Evolutionary conservation across 768 basidiomycete genomes (phyloP), one percentile per base, ranked within the genome.

Genomic region (Lentinula detonsa): DNA sequence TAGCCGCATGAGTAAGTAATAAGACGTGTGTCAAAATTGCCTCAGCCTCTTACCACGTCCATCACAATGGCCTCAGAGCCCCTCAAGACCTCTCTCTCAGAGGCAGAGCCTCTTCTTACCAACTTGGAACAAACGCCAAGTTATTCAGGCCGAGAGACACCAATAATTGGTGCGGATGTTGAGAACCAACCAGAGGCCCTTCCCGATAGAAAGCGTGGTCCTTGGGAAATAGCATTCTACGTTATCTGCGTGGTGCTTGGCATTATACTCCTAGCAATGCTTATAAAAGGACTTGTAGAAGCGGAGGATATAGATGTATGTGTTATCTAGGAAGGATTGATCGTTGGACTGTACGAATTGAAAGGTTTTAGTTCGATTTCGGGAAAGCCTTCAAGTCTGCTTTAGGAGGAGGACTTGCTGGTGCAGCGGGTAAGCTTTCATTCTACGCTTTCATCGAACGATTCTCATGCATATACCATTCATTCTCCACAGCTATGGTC

Each of bases 351-450:
- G 28, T 46, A 45, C 59, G 57, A n/a, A 49, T 28, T 57, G 6
- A 40, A 42, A n/a, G 59, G 23, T 6, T 40, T 11, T 70, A 96
- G 86, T 96, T 98, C 64, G 94, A 98, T 71, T 75, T 91, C 10
- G 74, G 76, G 35, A 81, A 82, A 33, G 91, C 95, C 0, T 74
- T 97, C 65, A 90, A 84, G 76, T 84, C 79, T 49, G 96, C 95
- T 3, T 79, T 91, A 0, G 95, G 96, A 7, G 95, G 96, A 23
- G 95, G 95, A 4, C 73, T 95, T 53, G 93, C 90, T 65, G 95
- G 95, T 51, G 92, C 93, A 15, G 89, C 90, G 64, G 89, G 89
- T 87, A 62, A 59, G 75, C 61, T 5, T 13, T 5, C 21, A 10
- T 39, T n/a, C 16, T 15, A 49, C 34, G 46, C 4, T 21, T 3